Conservation (phyloP, 1,284 basidiomycete genomes). For the Erythrobasidium hasegawianum region DNA sequence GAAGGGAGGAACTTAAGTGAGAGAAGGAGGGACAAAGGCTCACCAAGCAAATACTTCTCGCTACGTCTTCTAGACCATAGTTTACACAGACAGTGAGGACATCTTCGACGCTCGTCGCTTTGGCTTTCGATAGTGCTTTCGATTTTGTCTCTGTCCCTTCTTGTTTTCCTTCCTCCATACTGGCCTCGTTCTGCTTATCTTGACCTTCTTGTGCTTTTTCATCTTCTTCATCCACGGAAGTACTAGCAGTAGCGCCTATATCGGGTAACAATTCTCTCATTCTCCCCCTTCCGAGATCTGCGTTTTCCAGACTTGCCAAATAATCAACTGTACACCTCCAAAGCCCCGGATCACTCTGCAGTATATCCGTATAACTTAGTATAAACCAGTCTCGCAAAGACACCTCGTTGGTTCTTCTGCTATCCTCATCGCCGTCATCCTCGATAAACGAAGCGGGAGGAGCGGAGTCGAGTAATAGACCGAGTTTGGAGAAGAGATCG, state of each 20-base stretch:
- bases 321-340: slow-evolving; percentile 83
- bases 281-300: slow-evolving; percentile 59
- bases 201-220: slow-evolving; percentile 33
- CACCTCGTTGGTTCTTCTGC: slow-evolving; percentile 50
- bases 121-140: no score
- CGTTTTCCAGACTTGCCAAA: slow-evolving; percentile 69
- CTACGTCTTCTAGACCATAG: slow-evolving; percentile 42
- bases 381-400: slow-evolving; percentile 72
- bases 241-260: slow-evolving; percentile 53
- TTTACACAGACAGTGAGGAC: slow-evolving; percentile 40
- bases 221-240: slow-evolving; percentile 18
- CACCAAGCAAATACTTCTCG: slow-evolving; percentile 42
- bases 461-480: slow-evolving; percentile 25
- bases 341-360: slow-evolving; percentile 68
- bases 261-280: slow-evolving; percentile 69
- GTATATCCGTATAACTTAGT: slow-evolving; percentile 71
- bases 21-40: no score
- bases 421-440: neutral
- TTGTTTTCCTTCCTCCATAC: slow-evolving; percentile 31
- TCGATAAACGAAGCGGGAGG: slow-evolving; percentile 1
- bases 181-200: neutral
- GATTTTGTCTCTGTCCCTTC: no score
- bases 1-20: no score
- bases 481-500: slow-evolving; percentile 65
- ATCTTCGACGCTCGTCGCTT: slow-evolving; percentile 42